phyloP scores from a whole-genome alignment of 768 basidiomycete genomes.

The Mycena metata region DNA sequence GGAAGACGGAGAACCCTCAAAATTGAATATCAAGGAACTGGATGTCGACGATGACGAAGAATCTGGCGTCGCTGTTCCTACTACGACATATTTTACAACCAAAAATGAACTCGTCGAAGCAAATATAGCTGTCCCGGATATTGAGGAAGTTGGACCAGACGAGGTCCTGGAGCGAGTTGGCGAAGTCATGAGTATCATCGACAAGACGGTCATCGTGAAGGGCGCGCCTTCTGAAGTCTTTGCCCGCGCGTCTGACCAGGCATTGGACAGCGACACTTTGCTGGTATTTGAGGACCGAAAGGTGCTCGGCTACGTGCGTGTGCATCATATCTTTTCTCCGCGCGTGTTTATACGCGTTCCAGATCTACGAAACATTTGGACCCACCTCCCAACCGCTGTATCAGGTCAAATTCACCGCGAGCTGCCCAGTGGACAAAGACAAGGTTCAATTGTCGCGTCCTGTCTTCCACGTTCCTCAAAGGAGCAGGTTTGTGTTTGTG shows the following conservation, averaged over 20 bases:
- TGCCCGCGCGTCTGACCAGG: constrained; percentile 66
- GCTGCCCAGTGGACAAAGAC: constrained; percentile 71
- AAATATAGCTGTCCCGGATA: constrained; percentile 71
- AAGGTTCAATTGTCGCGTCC: constrained; percentile 68
- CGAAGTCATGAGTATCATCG: constrained; percentile 81
- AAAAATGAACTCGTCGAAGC: constrained; percentile 78
- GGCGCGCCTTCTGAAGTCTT: constrained; percentile 63
- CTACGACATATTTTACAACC: constrained; percentile 67
- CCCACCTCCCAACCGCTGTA: constrained; percentile 93
- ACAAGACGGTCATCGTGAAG: constrained; percentile 79
- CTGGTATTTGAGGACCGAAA: constrained; percentile 91
- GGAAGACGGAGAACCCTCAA: constrained; percentile 31
- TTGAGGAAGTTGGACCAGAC: constrained; percentile 71
- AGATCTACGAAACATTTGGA: constrained; percentile 97
- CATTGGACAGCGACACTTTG: constrained; percentile 90
- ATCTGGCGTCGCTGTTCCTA: constrained; percentile 51
- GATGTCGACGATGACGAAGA: constrained; percentile 66
- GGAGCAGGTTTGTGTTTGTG: constrained; percentile 89
- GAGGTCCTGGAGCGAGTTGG: constrained; percentile 83
- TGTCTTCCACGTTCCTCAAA: constrained; percentile 86
- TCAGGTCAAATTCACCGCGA: constrained; percentile 82
- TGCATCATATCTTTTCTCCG: constrained; percentile 2
- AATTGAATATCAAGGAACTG: constrained; percentile 31
- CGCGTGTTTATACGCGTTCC: constrained; percentile 31
- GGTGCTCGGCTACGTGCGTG: constrained; percentile 90